These are phyloP conservation scores for Albifimbria verrucaria DNA, from an alignment of 2,329 filamentous ascomycete genomes.

Conservation along the genomic window DNA sequence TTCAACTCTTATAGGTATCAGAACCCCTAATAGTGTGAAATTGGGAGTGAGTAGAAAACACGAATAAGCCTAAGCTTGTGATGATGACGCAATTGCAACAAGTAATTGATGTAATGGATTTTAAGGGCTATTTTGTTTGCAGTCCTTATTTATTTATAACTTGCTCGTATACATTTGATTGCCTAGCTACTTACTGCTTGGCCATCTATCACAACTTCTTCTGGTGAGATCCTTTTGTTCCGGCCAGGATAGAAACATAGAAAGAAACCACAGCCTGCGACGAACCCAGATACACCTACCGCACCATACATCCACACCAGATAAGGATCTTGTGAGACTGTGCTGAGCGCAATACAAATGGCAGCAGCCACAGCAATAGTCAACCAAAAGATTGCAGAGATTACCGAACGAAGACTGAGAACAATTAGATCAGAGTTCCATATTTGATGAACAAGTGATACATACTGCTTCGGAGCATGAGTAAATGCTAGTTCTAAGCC, in stretches of 20 bases:
- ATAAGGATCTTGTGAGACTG: constrained; percentile 11
- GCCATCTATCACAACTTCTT: constrained; percentile 5
- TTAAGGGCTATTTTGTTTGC: too few relatives aligned
- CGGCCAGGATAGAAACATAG: constrained; percentile 5
- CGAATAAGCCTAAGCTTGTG: too few relatives aligned
- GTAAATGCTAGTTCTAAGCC: constrained; percentile 10
- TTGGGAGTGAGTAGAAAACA: too few relatives aligned
- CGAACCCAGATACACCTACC: constrained; percentile 8
- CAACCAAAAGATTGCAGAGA: constrained; percentile 9
- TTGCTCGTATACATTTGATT: too few relatives aligned
- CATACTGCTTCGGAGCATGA: constrained; percentile 10
- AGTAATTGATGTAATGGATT: too few relatives aligned
- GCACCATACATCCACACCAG: constrained; percentile 12
- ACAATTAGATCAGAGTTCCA: background rate
- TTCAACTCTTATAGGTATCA: too few relatives aligned
- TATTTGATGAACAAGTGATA: background rate
- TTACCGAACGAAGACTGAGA: constrained; percentile 8
- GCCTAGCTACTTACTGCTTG: background rate
- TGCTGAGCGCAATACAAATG: constrained; percentile 9
- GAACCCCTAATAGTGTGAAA: too few relatives aligned
- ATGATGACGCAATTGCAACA: too few relatives aligned
- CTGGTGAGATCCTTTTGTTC: background rate
- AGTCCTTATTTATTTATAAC: too few relatives aligned
- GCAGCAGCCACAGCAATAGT: constrained; percentile 11
- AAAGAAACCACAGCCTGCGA: constrained; percentile 9